Evolutionary conservation across 2,329 filamentous ascomycete genomes (phyloP), one percentile per base, ranked within the genome.

Genomic region (Xylariaceae sp.): DNA sequence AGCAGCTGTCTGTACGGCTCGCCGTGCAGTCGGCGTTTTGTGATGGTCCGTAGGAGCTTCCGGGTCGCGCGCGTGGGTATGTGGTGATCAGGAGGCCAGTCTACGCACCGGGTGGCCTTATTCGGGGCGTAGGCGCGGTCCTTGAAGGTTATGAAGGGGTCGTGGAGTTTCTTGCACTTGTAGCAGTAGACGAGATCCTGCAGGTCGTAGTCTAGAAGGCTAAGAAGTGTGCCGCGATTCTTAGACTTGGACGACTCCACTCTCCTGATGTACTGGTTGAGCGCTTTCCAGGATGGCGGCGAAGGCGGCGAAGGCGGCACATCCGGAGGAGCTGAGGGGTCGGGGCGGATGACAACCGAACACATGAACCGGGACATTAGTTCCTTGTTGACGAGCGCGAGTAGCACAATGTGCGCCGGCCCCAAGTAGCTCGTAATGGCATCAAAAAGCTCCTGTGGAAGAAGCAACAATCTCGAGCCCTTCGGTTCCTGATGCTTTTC

Each of bases 321-420:
- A 10, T 54, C 44, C 6, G 52, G 40, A 2, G 37, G n/a, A n/a
- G n/a, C 43, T 12, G 51, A 1, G 18, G 61, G 42, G 2, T 50
- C 42, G 14, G 50, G 20, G 23, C 23, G 23, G 32, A 7, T 44
- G 10, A 19, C 12, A 21, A 55, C 54, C 9, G 55, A 59, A 26
- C 26, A 46, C 48, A 62, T 48, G 50, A 67, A 67, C 5, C 65
- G 63, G 5, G 16, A 18, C 46, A 66, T 52, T 2, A 67, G 51
- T 43, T 67, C 63, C 56, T 67, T 67, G 49, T 66, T 67, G 32
- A 63, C 57, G n/a, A 67, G 60, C 14, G 65, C 61, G n/a, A 67
- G 57, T 4, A 62, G 18, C 14, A 57, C 56, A 9, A 67, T 61
- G 26, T 64, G 42, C 10, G 63, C 57, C 3, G 59, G 53, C 2